These are phyloP conservation scores for Prunus mume DNA, from an alignment of 306 rosid genomes.

Conservation along the genomic window DNA sequence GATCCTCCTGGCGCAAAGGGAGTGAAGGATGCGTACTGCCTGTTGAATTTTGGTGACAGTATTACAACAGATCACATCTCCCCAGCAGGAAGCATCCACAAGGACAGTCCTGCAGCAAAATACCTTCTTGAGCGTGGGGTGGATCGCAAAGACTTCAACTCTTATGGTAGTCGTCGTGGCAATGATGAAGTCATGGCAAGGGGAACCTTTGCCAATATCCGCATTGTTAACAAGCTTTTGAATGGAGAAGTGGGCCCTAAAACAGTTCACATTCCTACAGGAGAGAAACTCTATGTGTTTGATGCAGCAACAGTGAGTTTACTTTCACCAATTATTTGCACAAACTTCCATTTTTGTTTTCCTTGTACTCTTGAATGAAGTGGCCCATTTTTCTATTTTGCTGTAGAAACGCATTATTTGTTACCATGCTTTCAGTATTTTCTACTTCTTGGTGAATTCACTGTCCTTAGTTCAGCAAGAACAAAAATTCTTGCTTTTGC, in stretches of 20 bases:
- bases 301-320: slow-evolving; percentile 79
- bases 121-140: slow-evolving; percentile 79
- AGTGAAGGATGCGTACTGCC: slow-evolving; percentile 89
- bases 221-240: slow-evolving; percentile 86
- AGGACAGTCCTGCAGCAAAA: slow-evolving; percentile 92
- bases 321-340: slow-evolving; percentile 13
- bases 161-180: slow-evolving; percentile 93
- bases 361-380: neutral
- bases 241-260: slow-evolving; percentile 88
- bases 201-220: slow-evolving; percentile 93
- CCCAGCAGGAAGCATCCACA: slow-evolving; percentile 92
- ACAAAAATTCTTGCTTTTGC: too few species aligned
- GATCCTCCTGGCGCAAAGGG: slow-evolving; percentile 82
- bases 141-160: slow-evolving; percentile 83
- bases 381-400: too few species aligned
- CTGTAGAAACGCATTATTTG: neutral
- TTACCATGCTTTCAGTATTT: neutral
- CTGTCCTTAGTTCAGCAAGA: too few species aligned
- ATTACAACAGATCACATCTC: slow-evolving; percentile 96
- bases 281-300: slow-evolving; percentile 72
- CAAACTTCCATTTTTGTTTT: slow-evolving; percentile 1
- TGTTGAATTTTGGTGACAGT: slow-evolving; percentile 87
- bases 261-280: slow-evolving; percentile 80
- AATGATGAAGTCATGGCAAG: slow-evolving; percentile 97
- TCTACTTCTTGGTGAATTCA: too few species aligned